These are phyloP conservation scores for Neoarthrinium moseri DNA, from an alignment of 2,329 filamentous ascomycete genomes.

Conservation along the genomic window DNA sequence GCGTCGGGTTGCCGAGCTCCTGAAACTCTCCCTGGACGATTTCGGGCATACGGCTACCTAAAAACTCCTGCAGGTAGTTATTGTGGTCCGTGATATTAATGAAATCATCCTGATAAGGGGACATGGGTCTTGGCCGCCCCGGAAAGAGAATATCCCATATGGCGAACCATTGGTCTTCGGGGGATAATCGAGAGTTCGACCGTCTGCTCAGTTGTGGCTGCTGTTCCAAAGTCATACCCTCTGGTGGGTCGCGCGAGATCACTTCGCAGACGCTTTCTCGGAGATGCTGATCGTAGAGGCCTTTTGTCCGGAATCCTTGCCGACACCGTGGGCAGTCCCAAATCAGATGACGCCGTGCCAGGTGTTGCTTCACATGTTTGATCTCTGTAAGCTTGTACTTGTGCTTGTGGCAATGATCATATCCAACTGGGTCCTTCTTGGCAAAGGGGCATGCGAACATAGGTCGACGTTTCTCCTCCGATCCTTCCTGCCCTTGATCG, in stretches of 20 bases:
- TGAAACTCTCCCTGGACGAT: neutral
- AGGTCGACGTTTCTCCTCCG: constrained; percentile 1
- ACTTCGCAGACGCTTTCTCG: neutral
- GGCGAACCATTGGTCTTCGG: constrained; percentile 1
- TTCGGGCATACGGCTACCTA: neutral
- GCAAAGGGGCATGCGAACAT: constrained; percentile 3
- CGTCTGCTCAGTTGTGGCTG: neutral
- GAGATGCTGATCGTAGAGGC: neutral
- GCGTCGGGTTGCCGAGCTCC: neutral
- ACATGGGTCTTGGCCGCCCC: neutral
- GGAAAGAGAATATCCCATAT: constrained; percentile 3
- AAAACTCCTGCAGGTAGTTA: neutral
- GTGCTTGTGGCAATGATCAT: constrained; percentile 5
- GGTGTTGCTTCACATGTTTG: constrained; percentile 4
- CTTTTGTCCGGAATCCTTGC: neutral
- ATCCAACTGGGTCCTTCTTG: neutral
- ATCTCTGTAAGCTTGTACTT: constrained; percentile 4
- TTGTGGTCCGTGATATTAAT: constrained; percentile 1
- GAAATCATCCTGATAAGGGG: constrained; percentile 2
- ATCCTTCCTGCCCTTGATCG: no score
- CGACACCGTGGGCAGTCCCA: neutral
- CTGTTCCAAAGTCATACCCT: constrained; percentile 1
- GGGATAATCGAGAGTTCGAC: neutral
- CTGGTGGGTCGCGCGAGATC: neutral
- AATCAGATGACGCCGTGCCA: constrained; percentile 1